Base-by-base conservation (phyloP, 1,284 basidiomycete genomes). In the Agaricales sp. region DNA sequence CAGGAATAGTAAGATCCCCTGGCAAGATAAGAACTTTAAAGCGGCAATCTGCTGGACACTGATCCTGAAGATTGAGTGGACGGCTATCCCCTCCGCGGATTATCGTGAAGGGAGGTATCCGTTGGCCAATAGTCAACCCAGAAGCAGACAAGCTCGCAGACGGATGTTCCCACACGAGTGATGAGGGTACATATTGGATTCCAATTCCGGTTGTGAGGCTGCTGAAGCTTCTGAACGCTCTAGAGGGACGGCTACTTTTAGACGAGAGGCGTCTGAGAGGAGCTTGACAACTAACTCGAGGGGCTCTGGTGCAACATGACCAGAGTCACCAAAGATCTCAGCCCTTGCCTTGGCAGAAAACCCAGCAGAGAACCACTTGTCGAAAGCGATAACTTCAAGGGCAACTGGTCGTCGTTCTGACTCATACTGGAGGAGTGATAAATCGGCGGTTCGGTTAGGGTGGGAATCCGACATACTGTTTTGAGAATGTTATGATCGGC, bases 301-400 rank as follows among this genome's bases (percentile, higher is more conserved):
- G 14, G 26, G 26, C 14, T 30, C 26, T 50, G 82, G 70, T 46
- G 77, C 75, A 57, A 84, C 82, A 1, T 78, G 73, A 16, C 88
- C 75, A 21, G 84, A 85, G 39, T 78, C 75, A 35, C 71, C 60
- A 56, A 75, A 69, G 1, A 73, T 67, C 30, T 71, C 67, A 6
- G 77, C 78, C 25, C 71, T 69, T 4, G 86, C 81, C 63, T 88
- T 89, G 43, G 79, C 82, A n/a, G 85, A 88, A 63, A 91, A 90
- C 20, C 92, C 65, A 8, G 75, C 70, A 1, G 85, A 75, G 59
- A 82, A 89, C 55, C 82, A 67, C 61, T 80, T 81, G 63, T 93
- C 90, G 56, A 91, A 91, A 51, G 77, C 62, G 56, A 92, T 92
- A 49, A 93, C 71, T 54, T 91, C 84, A 61, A 86, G 77, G 0